These are phyloP conservation scores for Evansstolkia leycettana DNA, from an alignment of 495 filamentous ascomycete genomes.

Conservation along the genomic window DNA sequence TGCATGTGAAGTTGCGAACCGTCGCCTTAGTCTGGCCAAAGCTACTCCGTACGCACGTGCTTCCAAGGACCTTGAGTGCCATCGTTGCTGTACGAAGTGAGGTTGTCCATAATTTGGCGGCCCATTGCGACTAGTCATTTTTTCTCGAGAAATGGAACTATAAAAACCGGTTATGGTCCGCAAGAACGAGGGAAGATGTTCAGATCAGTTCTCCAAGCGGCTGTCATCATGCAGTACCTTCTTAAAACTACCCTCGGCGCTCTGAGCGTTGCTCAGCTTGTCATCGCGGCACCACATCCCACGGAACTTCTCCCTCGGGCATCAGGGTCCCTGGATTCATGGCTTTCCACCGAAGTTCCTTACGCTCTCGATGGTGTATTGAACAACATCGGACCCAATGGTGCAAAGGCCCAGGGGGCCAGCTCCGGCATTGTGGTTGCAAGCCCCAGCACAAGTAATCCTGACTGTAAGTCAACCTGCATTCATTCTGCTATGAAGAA, in stretches of 20 bases:
- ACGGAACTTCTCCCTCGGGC: constrained; percentile 1
- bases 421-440: constrained; percentile 38
- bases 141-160: too few species aligned
- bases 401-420: constrained; percentile 27
- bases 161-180: too few species aligned
- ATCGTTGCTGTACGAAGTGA: too few species aligned
- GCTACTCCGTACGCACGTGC: too few species aligned
- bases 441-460: constrained; percentile 38
- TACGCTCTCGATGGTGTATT: constrained; percentile 37
- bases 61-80: too few species aligned
- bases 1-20: too few species aligned
- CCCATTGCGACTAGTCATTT: too few species aligned
- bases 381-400: constrained; percentile 42
- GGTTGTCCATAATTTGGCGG: too few species aligned
- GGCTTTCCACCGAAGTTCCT: constrained; percentile 38
- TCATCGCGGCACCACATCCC: not conserved
- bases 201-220: too few species aligned
- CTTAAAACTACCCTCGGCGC: not conserved
- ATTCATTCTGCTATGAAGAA: not conserved
- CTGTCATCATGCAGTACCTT: not conserved
- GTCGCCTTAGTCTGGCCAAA: too few species aligned
- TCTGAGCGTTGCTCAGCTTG: not conserved
- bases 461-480: constrained; percentile 38
- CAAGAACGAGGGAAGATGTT: too few species aligned
- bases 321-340: constrained; percentile 24